A percentile compares a stretch with the other conserved stretches of the same genome.
These are phyloP conservation scores for Pseudocercospora macadamiae DNA, from an alignment of 2,329 filamentous ascomycete genomes.

Conservation along the genomic window DNA sequence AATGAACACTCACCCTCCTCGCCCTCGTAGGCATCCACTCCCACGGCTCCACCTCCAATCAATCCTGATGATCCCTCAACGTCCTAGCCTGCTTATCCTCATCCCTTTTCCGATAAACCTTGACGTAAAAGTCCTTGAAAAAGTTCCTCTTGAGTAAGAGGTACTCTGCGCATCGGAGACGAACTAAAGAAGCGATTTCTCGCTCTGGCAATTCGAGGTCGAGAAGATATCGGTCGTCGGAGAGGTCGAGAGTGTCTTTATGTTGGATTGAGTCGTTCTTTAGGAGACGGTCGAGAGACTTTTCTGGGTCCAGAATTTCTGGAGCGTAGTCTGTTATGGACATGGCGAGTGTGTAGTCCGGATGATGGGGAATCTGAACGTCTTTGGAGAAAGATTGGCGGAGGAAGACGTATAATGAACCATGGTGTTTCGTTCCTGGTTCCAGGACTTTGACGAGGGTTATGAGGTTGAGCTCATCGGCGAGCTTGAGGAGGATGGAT, in stretches of 20 bases:
- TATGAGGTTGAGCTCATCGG: not conserved
- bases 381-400: conserved; percentile 23
- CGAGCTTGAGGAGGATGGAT: not conserved
- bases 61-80: conserved; percentile 24
- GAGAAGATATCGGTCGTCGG: conserved; percentile 27
- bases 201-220: conserved; percentile 26
- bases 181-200: conserved; percentile 19
- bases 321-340: conserved; percentile 28
- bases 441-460: not conserved
- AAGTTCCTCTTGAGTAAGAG: conserved; percentile 31
- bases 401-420: conserved; percentile 24
- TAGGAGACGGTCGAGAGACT: conserved; percentile 21
- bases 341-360: conserved; percentile 27
- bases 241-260: conserved; percentile 1
- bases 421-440: conserved; percentile 6
- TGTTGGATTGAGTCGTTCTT: not conserved
- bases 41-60: conserved; percentile 27
- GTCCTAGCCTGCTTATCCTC: conserved; percentile 12
- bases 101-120: conserved; percentile 16
- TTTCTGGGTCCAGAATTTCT: conserved; percentile 22
- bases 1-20: too few species aligned
- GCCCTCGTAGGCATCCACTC: too few species aligned
- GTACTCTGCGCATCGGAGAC: conserved; percentile 28
- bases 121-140: conserved; percentile 21
- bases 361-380: conserved; percentile 23